Evolutionary conservation across 495 filamentous ascomycete species (phyloP), one percentile per base, ranked within the genome.

Genomic region (Daldinia concentrica): DNA sequence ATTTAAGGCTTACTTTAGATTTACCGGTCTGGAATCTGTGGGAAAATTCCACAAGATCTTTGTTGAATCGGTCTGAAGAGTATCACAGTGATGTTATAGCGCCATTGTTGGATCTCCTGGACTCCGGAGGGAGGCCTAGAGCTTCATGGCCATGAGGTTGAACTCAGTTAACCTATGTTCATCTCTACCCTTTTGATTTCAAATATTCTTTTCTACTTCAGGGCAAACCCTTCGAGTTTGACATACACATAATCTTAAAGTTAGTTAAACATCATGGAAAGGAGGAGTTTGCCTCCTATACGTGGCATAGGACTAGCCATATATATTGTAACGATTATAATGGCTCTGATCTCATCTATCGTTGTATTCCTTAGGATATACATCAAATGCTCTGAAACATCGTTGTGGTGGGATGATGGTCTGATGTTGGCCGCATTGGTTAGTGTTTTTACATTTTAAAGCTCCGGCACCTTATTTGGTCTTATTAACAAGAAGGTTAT

Each of bases 331-430:
- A 65, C 72, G 2, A 30, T 62, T 17, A 30, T 62, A 17, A 51
- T 68, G 24, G 51, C 29, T 6, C 2, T 52, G 14, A 12, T 69
- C 29, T 65, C 72, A 15, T 29, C 41, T 1, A 14, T 41, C 6
- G 45, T 68, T 9, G 64, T 74, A 24, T 50, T 36, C 1, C 34
- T 75, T 3, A 62, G 72, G 34, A 26, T 66, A 7, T 68, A 55
- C 39, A 27, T 72, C 14, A 60, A 69, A 9, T 64, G 51, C 29
- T 51, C 15, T 15, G 69, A 69, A 8, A 41, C 19, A 32, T 54
- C 32, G 15, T 27, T 75, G 3, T 68, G 72, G 65, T 75, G 72
- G 72, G 72, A 75, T 29, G 72, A 75, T 30, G 58, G 52, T 1
- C 14, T 72, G 17, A 75, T 75, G 69, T 41, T 63, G 1, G 11